Percentiles rank a stretch among this genome's conserved stretches.
These are phyloP conservation scores for Juncus inflexus DNA, from an alignment of 176 grass and related monocot genomes.

Conservation along the genomic window DNA sequence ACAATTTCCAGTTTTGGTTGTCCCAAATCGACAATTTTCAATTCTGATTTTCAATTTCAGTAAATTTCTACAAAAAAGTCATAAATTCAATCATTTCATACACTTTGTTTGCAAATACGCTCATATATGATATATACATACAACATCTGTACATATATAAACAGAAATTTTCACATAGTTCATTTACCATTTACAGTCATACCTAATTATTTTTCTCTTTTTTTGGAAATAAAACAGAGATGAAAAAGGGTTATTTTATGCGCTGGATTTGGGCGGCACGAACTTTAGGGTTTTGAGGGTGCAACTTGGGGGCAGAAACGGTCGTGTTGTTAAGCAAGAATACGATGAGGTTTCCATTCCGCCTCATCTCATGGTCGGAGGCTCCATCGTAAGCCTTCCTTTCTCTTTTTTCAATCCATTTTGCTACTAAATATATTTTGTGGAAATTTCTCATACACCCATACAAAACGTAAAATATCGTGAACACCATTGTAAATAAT, in stretches of 20 bases:
- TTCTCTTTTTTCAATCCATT: background rate
- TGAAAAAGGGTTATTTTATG: constrained; percentile 77
- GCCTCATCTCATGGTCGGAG: constrained; percentile 78
- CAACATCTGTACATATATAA: too few relatives aligned
- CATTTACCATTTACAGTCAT: constrained; percentile 4
- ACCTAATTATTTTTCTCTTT: constrained; percentile 20
- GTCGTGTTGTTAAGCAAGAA: constrained; percentile 51
- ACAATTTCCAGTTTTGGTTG: too few relatives aligned
- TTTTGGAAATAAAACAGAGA: constrained; percentile 35
- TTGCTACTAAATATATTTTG: background rate
- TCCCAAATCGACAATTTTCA: too few relatives aligned
- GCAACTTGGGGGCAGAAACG: constrained; percentile 60
- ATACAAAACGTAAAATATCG: background rate
- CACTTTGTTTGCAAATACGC: too few relatives aligned
- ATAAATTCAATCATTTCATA: too few relatives aligned
- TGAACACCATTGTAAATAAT: background rate
- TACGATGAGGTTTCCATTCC: constrained; percentile 74
- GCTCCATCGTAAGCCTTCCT: constrained; percentile 44
- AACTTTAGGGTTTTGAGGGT: constrained; percentile 89
- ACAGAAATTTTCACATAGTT: too few relatives aligned
- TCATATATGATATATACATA: too few relatives aligned
- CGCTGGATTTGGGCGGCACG: constrained; percentile 89
- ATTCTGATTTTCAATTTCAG: background rate
- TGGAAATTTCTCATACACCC: background rate
- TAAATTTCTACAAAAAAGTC: too few relatives aligned